phyloP scores from a whole-genome alignment of 164 flowering plant species.

The Umbellularia californica region DNA sequence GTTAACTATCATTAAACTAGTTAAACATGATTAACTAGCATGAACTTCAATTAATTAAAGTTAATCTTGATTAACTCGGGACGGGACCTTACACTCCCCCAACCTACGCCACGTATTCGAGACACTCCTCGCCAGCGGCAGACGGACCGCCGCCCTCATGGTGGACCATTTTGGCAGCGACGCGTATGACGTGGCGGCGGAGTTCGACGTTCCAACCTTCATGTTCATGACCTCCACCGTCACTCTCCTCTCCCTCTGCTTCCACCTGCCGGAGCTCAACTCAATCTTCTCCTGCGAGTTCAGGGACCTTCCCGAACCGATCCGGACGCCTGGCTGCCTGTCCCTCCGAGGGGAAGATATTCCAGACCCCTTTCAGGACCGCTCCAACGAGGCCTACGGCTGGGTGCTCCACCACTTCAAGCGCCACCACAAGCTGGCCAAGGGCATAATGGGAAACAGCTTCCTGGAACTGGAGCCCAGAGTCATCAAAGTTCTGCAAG shows the following conservation, averaged over 20 bases:
- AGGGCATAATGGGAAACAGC: constrained; percentile 27
- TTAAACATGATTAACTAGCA: too few species aligned
- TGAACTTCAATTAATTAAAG: too few species aligned
- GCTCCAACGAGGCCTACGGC: constrained; percentile 20
- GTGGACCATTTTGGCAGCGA: constrained; percentile 39
- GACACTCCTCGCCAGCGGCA: constrained; percentile 12
- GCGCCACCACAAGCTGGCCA: constrained; percentile 12
- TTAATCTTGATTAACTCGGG: too few species aligned
- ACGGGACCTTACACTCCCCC: too few species aligned
- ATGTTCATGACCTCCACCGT: constrained; percentile 35
- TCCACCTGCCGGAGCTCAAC: constrained; percentile 29
- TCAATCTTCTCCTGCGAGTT: constrained; percentile 18
- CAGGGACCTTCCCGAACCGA: constrained; percentile 23
- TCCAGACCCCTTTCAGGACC: constrained; percentile 23
- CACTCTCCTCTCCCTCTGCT: constrained; percentile 20
- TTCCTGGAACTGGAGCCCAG: constrained; percentile 20
- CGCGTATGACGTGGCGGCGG: constrained; percentile 28
- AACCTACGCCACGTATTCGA: constrained; percentile 14
- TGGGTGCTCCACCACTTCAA: constrained; percentile 13
- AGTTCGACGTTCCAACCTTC: constrained; percentile 24
- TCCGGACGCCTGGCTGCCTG: constrained; percentile 27
- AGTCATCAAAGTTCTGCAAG: constrained; percentile 16
- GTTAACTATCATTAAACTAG: too few species aligned
- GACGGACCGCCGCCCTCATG: constrained; percentile 23
- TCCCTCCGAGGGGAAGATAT: constrained; percentile 26